Evolutionary conservation across 257 asterid species (phyloP).

Genomic region (Avicennia marina): DNA sequence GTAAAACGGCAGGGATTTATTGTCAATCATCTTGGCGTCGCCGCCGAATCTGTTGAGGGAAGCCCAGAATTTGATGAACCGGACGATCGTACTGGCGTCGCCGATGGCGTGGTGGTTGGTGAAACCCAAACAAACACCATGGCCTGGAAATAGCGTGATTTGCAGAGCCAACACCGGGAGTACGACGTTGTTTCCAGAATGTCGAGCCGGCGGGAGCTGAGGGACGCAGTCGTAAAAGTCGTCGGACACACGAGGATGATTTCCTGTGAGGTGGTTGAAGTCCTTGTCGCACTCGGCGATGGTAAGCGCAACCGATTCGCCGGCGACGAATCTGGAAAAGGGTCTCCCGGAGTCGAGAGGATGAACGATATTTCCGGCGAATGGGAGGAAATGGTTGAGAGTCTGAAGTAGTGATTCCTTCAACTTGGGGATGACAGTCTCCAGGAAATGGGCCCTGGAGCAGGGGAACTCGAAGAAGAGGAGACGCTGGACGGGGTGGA

Average conservation of each 20-base stretch:
- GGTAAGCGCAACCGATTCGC: slow-evolving; percentile 34
- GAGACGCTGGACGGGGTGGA: slow-evolving; percentile 39
- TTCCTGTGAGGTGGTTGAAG: slow-evolving; percentile 28
- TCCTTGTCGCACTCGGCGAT: slow-evolving; percentile 34
- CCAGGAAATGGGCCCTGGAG: slow-evolving; percentile 23
- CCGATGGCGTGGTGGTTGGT: slow-evolving; percentile 44
- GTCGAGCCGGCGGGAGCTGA: slow-evolving; percentile 27
- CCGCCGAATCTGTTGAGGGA: slow-evolving; percentile 21
- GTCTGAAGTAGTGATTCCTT: slow-evolving; percentile 27
- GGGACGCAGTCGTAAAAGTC: slow-evolving; percentile 46
- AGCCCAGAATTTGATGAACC: slow-evolving; percentile 46
- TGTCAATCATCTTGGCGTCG: slow-evolving; percentile 16
- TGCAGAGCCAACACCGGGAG: slow-evolving; percentile 39
- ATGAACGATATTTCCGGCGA: slow-evolving; percentile 36
- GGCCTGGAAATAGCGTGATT: slow-evolving; percentile 42
- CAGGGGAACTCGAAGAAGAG: slow-evolving; percentile 40
- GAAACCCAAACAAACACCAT: slow-evolving; percentile 37
- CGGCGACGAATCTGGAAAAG: slow-evolving; percentile 24
- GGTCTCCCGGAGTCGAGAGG: slow-evolving; percentile 33
- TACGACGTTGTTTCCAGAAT: background rate
- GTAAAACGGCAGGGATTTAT: slow-evolving; percentile 19
- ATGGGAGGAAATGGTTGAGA: slow-evolving; percentile 37
- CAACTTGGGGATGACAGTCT: slow-evolving; percentile 25
- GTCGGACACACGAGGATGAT: slow-evolving; percentile 30
- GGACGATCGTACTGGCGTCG: slow-evolving; percentile 39